Conservation (phyloP, 2,329 filamentous ascomycete genomes). For the Colletotrichum spaethianum region DNA sequence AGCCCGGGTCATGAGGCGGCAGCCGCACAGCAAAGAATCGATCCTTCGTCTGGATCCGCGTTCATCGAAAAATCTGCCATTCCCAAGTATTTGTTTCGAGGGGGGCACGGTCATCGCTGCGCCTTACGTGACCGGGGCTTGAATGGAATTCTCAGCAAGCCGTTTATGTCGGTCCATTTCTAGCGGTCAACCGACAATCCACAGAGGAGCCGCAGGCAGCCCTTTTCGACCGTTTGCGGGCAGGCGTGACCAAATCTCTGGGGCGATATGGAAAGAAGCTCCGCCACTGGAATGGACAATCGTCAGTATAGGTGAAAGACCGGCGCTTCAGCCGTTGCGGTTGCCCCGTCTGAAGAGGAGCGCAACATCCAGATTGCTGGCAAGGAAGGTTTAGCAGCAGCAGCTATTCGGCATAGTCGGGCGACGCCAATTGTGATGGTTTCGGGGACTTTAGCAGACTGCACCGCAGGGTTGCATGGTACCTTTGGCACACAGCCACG, state of each 20-base stretch:
- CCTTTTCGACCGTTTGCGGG: background rate
- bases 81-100: background rate
- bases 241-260: background rate
- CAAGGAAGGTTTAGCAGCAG: background rate
- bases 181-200: background rate
- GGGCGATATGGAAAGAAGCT: background rate
- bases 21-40: background rate
- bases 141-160: background rate
- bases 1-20: background rate
- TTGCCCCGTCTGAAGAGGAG: background rate
- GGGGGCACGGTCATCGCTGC: background rate
- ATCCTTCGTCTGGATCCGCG: background rate
- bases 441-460: background rate
- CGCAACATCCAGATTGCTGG: background rate
- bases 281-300: background rate
- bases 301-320: background rate
- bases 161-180: background rate
- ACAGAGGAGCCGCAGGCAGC: background rate
- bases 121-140: background rate
- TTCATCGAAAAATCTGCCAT: background rate
- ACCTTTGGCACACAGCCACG: constrained; percentile 8
- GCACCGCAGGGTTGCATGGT: background rate
- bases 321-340: background rate
- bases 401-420: background rate
- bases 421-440: background rate